Percentiles rank a stretch among this genome's conserved stretches.
phyloP scores from a whole-genome alignment of 1,284 basidiomycete species.

The Peniophora sp. region DNA sequence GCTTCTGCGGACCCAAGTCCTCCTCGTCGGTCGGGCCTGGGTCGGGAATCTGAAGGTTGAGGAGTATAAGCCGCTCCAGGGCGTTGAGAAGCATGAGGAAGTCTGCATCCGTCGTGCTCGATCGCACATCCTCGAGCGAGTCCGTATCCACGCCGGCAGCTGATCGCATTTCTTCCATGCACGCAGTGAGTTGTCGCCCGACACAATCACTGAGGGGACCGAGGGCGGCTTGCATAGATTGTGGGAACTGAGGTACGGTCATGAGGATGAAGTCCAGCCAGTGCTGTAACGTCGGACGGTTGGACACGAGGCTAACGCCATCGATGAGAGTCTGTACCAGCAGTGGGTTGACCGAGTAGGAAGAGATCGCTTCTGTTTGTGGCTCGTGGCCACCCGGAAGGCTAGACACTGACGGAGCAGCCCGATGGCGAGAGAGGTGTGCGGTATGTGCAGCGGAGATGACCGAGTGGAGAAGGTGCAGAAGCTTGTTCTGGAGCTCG shows the following conservation, averaged over 20 bases:
- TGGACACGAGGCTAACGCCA: slow-evolving; percentile 64
- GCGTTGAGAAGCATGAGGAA: slow-evolving; percentile 79
- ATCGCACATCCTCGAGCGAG: slow-evolving; percentile 29
- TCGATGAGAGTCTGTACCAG: slow-evolving; percentile 76
- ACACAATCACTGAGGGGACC: slow-evolving; percentile 77
- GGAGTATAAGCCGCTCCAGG: slow-evolving; percentile 71
- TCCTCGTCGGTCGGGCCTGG: slow-evolving; percentile 52
- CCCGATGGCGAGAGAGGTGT: slow-evolving; percentile 16
- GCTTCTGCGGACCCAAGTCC: slow-evolving; percentile 39
- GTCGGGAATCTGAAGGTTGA: slow-evolving; percentile 51
- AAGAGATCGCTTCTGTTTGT: slow-evolving; percentile 7
- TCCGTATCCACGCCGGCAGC: slow-evolving; percentile 19
- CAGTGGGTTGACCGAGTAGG: slow-evolving; percentile 56
- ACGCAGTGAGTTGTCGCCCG: slow-evolving; percentile 62
- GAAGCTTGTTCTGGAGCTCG: slow-evolving; percentile 86
- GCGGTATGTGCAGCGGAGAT: slow-evolving; percentile 41
- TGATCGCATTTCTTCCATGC: slow-evolving; percentile 49
- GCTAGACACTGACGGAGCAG: slow-evolving; percentile 10
- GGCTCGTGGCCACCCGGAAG: slow-evolving; percentile 4
- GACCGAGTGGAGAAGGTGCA: slow-evolving; percentile 85
- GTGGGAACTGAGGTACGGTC: slow-evolving; percentile 80
- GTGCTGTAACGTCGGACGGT: slow-evolving; percentile 80
- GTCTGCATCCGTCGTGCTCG: slow-evolving; percentile 71
- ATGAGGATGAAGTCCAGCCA: slow-evolving; percentile 97
- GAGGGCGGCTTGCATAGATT: slow-evolving; percentile 59